Percentiles rank a stretch among this genome's conserved stretches.
Conservation (phyloP, 345 rosid species). For the Schrenkiella parvula region DNA sequence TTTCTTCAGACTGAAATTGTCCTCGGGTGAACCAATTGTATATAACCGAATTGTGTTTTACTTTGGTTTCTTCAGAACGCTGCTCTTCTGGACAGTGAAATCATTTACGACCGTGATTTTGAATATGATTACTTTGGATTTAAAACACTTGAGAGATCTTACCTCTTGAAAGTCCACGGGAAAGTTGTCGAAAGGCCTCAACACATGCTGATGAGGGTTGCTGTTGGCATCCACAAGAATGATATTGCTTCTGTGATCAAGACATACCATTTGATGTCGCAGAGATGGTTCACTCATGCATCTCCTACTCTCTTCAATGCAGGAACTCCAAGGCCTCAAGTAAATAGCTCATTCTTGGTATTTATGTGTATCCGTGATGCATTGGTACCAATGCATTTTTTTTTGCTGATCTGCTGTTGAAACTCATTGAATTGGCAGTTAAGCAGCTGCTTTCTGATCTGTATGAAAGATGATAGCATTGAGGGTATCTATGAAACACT, state of each 20-base stretch:
- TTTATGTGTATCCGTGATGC: background rate
- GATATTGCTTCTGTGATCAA: conserved; percentile 66
- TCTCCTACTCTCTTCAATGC: conserved; percentile 92
- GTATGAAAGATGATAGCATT: conserved; percentile 95
- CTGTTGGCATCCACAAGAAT: conserved; percentile 82
- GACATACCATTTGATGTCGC: conserved; percentile 93
- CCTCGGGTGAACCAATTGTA: background rate
- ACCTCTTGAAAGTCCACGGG: conserved; percentile 81
- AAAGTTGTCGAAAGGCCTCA: conserved; percentile 88
- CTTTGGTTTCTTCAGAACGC: conserved; percentile 50
- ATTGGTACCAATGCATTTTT: background rate
- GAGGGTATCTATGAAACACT: conserved; percentile 89
- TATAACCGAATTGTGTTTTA: background rate
- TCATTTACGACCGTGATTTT: conserved; percentile 85
- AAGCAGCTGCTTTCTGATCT: conserved; percentile 85
- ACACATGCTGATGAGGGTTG: conserved; percentile 94
- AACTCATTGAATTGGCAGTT: conserved; percentile 38
- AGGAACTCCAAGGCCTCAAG: conserved; percentile 90
- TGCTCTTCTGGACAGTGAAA: conserved; percentile 78
- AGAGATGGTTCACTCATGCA: conserved; percentile 96
- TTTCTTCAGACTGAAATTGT: no score
- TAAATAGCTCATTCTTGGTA: conserved; percentile 14
- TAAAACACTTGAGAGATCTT: conserved; percentile 90
- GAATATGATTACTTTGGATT: conserved; percentile 92
- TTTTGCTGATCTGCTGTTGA: background rate